phyloP scores from a whole-genome alignment of 192 early-diverging fungal genomes.

The Allomyces macrogynus region DNA sequence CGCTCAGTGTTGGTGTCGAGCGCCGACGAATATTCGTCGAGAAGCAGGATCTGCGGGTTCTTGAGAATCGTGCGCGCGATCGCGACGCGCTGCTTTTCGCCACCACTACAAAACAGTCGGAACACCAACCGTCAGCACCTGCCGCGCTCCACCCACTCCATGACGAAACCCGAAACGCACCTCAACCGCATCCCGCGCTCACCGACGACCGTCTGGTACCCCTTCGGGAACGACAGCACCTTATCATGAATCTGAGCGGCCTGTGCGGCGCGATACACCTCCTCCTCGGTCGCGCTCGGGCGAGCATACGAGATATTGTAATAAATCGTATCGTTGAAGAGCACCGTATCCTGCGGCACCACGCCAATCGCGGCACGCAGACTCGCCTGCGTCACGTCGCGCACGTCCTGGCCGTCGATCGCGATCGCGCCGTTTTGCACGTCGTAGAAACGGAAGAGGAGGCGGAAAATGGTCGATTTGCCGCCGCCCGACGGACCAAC shows the following conservation, averaged over 20 bases:
- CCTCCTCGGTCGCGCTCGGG: constrained; percentile 26
- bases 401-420: constrained; percentile 71
- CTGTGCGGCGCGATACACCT: constrained; percentile 46
- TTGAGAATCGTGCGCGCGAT: constrained; percentile 69
- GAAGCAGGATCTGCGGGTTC: constrained; percentile 41
- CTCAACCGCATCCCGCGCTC: constrained; percentile 57
- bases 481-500: constrained; percentile 56
- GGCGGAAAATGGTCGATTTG: constrained; percentile 52
- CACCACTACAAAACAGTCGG: constrained; percentile 13
- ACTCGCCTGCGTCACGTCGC: constrained; percentile 38
- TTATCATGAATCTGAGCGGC: constrained; percentile 65
- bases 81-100: constrained; percentile 56
- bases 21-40: constrained; percentile 88
- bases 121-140: background rate
- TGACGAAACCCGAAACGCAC: constrained; percentile 56
- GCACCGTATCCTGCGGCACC: constrained; percentile 85
- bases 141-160: constrained; percentile 47
- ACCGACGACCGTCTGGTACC: constrained; percentile 44
- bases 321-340: constrained; percentile 86
- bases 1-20: constrained; percentile 71
- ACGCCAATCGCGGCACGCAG: constrained; percentile 72
- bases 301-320: constrained; percentile 87
- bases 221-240: constrained; percentile 54
- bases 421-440: constrained; percentile 52
- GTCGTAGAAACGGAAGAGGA: constrained; percentile 87